Evolutionary conservation across 352 stramenopile species (phyloP).

Genomic region (Phytophthora rubi): DNA sequence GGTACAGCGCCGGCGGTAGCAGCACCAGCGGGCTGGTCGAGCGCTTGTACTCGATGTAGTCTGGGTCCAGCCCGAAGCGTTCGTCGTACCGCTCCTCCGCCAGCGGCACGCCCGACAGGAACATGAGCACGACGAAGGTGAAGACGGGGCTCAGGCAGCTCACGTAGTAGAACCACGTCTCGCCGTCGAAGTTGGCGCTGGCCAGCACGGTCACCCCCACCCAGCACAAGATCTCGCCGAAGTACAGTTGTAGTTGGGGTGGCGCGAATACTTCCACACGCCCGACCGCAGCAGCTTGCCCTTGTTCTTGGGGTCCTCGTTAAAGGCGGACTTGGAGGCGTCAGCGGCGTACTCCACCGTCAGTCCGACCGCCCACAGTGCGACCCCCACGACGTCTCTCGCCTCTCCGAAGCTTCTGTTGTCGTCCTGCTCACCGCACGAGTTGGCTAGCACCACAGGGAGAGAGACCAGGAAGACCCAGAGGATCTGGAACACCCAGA

Average conservation of each 20-base stretch:
- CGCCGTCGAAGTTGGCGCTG: slow-evolving; percentile 45
- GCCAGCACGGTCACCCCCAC: slow-evolving; percentile 56
- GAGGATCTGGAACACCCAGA: slow-evolving; percentile 86
- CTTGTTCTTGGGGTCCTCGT: slow-evolving; percentile 52
- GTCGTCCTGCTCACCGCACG: slow-evolving; percentile 31
- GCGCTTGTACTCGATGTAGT: slow-evolving; percentile 73
- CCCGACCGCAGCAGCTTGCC: slow-evolving; percentile 62
- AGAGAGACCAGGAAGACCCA: slow-evolving; percentile 83
- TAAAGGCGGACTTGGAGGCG: slow-evolving; percentile 65
- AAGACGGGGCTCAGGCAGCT: slow-evolving; percentile 57
- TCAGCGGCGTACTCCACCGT: slow-evolving; percentile 67
- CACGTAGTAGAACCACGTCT: slow-evolving; percentile 57
- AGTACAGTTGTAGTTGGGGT: slow-evolving; percentile 96
- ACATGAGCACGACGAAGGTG: slow-evolving; percentile 73
- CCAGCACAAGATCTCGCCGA: slow-evolving; percentile 94
- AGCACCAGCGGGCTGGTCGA: slow-evolving; percentile 66
- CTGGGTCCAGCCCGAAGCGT: slow-evolving; percentile 57
- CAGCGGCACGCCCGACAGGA: slow-evolving; percentile 70
- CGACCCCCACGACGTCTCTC: slow-evolving; percentile 49
- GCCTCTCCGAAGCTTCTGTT: slow-evolving; percentile 40
- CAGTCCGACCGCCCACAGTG: slow-evolving; percentile 66
- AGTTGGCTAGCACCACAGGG: slow-evolving; percentile 71
- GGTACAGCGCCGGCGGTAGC: slow-evolving; percentile 55
- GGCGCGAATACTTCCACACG: slow-evolving; percentile 89
- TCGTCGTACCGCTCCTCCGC: slow-evolving; percentile 69